Evolutionary conservation across 768 basidiomycete genomes (phyloP), one percentile per base, ranked within the genome.

Genomic region (Macrolepiota albuminosa): DNA sequence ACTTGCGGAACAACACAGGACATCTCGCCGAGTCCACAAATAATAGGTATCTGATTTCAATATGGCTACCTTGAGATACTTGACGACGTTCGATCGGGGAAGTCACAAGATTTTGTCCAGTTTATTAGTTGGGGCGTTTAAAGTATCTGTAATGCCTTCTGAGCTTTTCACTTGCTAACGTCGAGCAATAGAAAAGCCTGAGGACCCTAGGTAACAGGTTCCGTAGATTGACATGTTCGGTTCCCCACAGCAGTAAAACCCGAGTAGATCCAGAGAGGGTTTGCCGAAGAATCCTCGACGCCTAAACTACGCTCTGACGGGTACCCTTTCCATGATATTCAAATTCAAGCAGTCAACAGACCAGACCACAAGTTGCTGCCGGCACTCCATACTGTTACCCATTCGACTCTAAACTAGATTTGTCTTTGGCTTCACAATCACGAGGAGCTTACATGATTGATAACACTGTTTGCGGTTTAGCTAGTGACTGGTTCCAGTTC

Each of bases 11-110:
- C 39, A 58, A 51, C 24, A 50, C 37, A 52, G 46, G 48, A 43
- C 26, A 51, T 49, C 33, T 45, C 55, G 40, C 37, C 58, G 45
- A 46, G 58, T 42, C 16, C 59, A 58, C 36, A 53, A 54, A n/a
- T 58, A 60, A 60, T 60, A 60, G 39, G 59, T 61, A n/a, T 57
- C 55, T 40, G 63, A 57, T 33, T 55, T 63, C 45, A 58, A 55
- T 54, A 49, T 33, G 3, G 56, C 60, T 18, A 36, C 66, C 46
- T 60, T 62, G 43, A 58, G 60, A 48, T 58, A 65, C 50, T 24
- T 65, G 18, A n/a, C 63, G 34, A 47, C 21, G 43, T 24, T 46
- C 43, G 53, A 64, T 45, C 53, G 48, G 16, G 57, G 33, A 42
- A 57, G 37, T 14, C 43, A 53, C 34, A 46, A 55, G 49, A 31